Base-by-base conservation (phyloP, 2,329 filamentous ascomycete species). In the Nothophaeocryptopus gaeumannii region DNA sequence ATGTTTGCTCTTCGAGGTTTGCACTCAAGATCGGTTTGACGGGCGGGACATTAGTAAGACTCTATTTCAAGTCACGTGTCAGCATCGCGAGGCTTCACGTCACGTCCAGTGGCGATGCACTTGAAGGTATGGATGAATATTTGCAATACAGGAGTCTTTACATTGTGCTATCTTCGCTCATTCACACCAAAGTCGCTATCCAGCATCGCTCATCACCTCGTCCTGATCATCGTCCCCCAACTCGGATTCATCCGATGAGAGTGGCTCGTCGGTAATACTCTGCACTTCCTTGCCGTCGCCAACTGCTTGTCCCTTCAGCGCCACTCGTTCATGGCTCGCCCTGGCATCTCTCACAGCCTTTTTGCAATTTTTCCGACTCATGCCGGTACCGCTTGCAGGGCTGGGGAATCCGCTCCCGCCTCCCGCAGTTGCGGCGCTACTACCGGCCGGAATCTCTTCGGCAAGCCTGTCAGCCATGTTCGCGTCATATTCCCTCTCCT, bases 391-490 rank as follows among this genome's bases (percentile, higher is more conserved):
- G 40, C 49, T 57, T 0, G 55, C 62, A 2, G 75, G 75, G 38
- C 64, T 74, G 33, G 70, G 72, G 50, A 73, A 76, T 0, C 75
- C 75, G 36, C 72, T 75, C 5, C 75, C 74, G 8, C 74, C 74
- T 3, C 72, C 74, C 2, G 74, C 74, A 0, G 75, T 76, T 2
- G 71, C 71, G 2, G 75, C 75, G 9, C 71, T 74, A 43, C 72
- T 75, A 10, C 75, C 75, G 1, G 74, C 71, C 0, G 72, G 73
- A 32, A 78, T 77, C 12, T 74, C 72, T 31, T 76, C 73, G 0
- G 73, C 72, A 0, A 78, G 61, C 1, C 74, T 69, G 15, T 77
- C 74, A 1, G 74, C 74, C 38, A 76, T 62, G 9, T 70, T 66
- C 4, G 71, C 68, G 38, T 77, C 74, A 47, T 76, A 77, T 45